Conservation (phyloP, 1,139 yeast genomes). For the Entelexis paramagnoliae region DNA sequence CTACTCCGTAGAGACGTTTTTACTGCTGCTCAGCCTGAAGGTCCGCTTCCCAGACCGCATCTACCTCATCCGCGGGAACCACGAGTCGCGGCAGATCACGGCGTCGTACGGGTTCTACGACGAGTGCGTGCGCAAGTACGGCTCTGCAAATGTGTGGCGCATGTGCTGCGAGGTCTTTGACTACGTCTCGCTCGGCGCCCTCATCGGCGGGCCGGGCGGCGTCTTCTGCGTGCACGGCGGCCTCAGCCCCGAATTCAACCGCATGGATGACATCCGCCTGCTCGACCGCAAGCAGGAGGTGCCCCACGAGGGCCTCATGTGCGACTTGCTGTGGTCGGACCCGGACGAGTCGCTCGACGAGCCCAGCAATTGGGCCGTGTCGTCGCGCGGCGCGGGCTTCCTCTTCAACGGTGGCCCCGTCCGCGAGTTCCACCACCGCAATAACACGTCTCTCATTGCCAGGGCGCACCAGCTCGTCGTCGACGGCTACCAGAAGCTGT, state of each 20-base stretch:
- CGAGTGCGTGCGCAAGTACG: slow-evolving; percentile 89
- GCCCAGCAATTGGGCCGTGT: slow-evolving; percentile 61
- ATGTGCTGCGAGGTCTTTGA: slow-evolving; percentile 72
- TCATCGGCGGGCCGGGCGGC: slow-evolving; percentile 64
- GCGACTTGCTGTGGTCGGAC: slow-evolving; percentile 94
- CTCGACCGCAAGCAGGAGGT: slow-evolving; percentile 89
- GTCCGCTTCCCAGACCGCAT: slow-evolving; percentile 92
- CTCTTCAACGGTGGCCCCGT: slow-evolving; percentile 80
- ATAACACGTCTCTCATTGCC: slow-evolving; percentile 77
- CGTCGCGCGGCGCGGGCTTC: slow-evolving; percentile 98
- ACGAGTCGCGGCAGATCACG: slow-evolving; percentile 95
- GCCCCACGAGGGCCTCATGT: slow-evolving; percentile 98
- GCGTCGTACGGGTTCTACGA: slow-evolving; percentile 96
- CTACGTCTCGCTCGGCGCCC: slow-evolving; percentile 82
- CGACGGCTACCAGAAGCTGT: slow-evolving; percentile 90
- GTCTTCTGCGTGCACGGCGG: slow-evolving; percentile 97
- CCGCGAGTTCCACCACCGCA: slow-evolving; percentile 61
- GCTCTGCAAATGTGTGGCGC: slow-evolving; percentile 88
- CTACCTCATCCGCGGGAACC: slow-evolving; percentile 88
- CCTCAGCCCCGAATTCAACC: slow-evolving; percentile 76
- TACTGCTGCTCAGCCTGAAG: slow-evolving; percentile 65
- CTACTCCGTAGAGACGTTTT: slow-evolving; percentile 79
- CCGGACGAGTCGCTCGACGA: slow-evolving; percentile 58
- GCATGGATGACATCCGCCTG: slow-evolving; percentile 72
- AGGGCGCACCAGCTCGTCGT: slow-evolving; percentile 95